These are phyloP conservation scores for Aspergillus costaricaensis DNA, from an alignment of 2,329 filamentous ascomycete genomes.

Conservation along the genomic window DNA sequence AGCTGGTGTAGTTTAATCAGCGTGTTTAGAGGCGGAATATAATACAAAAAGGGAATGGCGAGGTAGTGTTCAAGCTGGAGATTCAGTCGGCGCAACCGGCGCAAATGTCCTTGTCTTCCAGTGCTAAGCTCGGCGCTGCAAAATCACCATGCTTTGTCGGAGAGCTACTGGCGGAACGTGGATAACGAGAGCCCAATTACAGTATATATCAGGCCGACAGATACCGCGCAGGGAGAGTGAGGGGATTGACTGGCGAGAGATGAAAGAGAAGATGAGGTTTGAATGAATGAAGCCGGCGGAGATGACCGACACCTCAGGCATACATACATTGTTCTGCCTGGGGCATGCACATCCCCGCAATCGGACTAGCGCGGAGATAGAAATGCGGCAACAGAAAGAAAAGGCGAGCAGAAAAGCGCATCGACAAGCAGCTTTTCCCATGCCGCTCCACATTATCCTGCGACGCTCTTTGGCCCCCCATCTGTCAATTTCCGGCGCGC, in stretches of 20 bases:
- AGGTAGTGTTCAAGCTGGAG: neutral
- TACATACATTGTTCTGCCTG: neutral
- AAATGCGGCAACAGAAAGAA: slow-evolving; percentile 11
- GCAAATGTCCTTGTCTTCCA: neutral
- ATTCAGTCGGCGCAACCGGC: neutral
- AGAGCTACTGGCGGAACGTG: neutral
- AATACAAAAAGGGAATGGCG: neutral
- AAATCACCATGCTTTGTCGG: neutral
- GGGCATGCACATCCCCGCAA: neutral
- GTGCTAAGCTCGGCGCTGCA: neutral
- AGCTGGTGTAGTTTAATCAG: neutral
- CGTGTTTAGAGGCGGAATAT: neutral
- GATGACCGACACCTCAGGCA: neutral
- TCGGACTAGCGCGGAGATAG: slow-evolving; percentile 5
- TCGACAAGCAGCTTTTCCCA: slow-evolving; percentile 17
- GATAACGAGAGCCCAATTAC: too few species aligned
- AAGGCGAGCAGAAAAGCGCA: slow-evolving; percentile 8
- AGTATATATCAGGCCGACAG: too few species aligned
- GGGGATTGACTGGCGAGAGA: neutral
- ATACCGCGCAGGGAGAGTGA: neutral
- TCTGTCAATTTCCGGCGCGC: neutral
- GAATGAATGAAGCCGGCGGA: neutral
- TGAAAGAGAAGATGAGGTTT: neutral
- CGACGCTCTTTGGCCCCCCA: slow-evolving; percentile 12
- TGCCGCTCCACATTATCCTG: slow-evolving; percentile 25